Base-by-base conservation (phyloP, 2,329 filamentous ascomycete genomes). In the Fusarium globosum region DNA sequence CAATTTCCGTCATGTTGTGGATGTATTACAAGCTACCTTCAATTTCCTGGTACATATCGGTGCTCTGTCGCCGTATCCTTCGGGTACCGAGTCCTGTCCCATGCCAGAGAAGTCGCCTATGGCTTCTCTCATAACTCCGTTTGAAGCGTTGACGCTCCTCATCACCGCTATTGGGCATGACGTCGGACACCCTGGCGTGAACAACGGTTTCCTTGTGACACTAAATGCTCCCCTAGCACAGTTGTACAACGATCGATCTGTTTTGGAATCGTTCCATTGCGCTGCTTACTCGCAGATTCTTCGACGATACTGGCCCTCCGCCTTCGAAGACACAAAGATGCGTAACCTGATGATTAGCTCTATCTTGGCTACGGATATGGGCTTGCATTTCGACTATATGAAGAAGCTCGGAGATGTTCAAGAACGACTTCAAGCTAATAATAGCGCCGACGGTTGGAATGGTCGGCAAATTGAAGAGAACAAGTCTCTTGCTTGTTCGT, bases 321-420 rank as follows among this genome's bases (percentile, higher is more conserved):
- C 92, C 5, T 97, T 97, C 76, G 88, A 92, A 72, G 92, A 96
- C 77, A 87, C 88, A 52, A 91, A 91, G 65, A 94, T 98, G 88
- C 91, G 96, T 62, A 93, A 92, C 75, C 86, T 97, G 12, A 96
- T 98, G 92, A 98, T 98, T 77, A 97, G 94, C 81, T 96, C 94
- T n/a, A 98, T 99, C 68, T 85, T 99, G 30, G 94, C 96, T 6
- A 99, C 96, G 1, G 96, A 99, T 79, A 99, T 99, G 96, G 95
- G 95, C 13, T 84, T 97, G 12, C 96, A 99, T 82, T 97, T 97
- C 77, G 95, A 97, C 78, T 99, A 98, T 82, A 98, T 98, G 95
- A 92, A 92, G 79, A 93, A 93, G 80, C 86, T 98, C 45, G 90
- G 89, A n/a, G 91, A 92, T 71, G 83, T 97, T 58, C 94, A 97